Base-by-base conservation (phyloP, 1,284 basidiomycete genomes). In the Trichosporon coremiiforme region DNA sequence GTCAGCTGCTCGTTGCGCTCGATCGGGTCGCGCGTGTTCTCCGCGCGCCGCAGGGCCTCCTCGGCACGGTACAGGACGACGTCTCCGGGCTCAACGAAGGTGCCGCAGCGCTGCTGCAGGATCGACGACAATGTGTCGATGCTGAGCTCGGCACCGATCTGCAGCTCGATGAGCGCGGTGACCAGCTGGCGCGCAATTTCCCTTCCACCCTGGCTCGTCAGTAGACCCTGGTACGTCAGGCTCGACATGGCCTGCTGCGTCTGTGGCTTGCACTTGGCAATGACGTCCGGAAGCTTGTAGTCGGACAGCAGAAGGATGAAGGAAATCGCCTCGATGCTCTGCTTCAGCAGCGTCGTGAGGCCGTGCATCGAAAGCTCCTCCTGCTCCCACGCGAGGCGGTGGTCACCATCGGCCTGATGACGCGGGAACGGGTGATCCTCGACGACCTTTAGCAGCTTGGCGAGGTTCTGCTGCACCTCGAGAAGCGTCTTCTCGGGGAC, bases 21-120 rank as follows among this genome's bases (percentile, higher is more conserved):
- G 2, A 85, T 81, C 4, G 87, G 86, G 77, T 90, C 91, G 65
- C 88, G 86, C 15, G 91, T 90, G 80, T 95, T 93, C 64, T 91
- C 90, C 29, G 97, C 95, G 76, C 92, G 91, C 7, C 94, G 91
- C 60, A 98, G 88, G 75, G 91, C 93, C 84, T 99, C 97, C 79
- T 94, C 91, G 29, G 57, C 57, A n/a, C 57, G 57, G 87, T 99
- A 98, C 65, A 98, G 85, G 86, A 98, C 92, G 57, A 99, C 97
- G 84, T 99, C 97, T 78, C 98, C 97, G 0, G 96, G 91, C 77
- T 94, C 95, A 83, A 95, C 98, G 87, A 99, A 99, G 20, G 93
- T 93, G 0, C 95, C 95, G 78, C 97, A 99, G 78, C 94, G 88
- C 78, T 92, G 90, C 80, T 99, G 96, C 38, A 99, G 85, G 67